Percentiles rank a stretch among this genome's conserved stretches.
These are phyloP conservation scores for Leccinum subspadiceum DNA, from an alignment of 1,284 basidiomycete species.

Conservation along the genomic window DNA sequence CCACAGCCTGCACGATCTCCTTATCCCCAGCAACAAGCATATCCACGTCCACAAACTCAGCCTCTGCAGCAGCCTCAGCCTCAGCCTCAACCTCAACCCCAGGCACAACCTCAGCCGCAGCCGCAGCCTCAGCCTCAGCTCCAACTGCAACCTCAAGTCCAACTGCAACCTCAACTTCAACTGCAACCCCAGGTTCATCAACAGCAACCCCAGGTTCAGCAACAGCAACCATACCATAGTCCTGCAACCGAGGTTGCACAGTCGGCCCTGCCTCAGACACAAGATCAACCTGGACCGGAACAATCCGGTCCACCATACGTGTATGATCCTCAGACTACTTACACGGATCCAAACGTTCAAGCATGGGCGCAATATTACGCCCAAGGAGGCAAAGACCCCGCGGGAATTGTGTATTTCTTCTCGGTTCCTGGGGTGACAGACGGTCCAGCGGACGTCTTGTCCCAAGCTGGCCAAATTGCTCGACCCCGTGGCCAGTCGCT, in stretches of 20 bases:
- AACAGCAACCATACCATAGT: slow-evolving; percentile 23
- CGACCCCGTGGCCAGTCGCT: slow-evolving; percentile 20
- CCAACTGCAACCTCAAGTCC: slow-evolving; percentile 21
- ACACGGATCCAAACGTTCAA: slow-evolving; percentile 71
- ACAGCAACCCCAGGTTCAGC: slow-evolving; percentile 18
- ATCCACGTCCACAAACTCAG: slow-evolving; percentile 21
- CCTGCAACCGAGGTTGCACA: slow-evolving; percentile 12
- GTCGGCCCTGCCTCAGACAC: slow-evolving; percentile 14
- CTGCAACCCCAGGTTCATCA: slow-evolving; percentile 24
- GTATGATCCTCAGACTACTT: slow-evolving; percentile 63
- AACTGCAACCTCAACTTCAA: slow-evolving; percentile 18
- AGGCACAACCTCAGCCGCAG: slow-evolving; percentile 19
- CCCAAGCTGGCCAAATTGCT: slow-evolving; percentile 9
- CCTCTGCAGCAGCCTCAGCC: slow-evolving; percentile 21
- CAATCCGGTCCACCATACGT: slow-evolving; percentile 61
- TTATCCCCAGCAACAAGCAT: slow-evolving; percentile 28
- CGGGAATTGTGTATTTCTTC: slow-evolving; percentile 73
- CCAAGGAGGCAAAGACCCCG: slow-evolving; percentile 65
- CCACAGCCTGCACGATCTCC: slow-evolving; percentile 31
- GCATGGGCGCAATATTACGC: slow-evolving; percentile 82
- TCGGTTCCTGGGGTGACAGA: slow-evolving; percentile 70
- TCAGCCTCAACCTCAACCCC: slow-evolving; percentile 26
- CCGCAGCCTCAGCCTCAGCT: slow-evolving; percentile 12
- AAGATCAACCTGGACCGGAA: slow-evolving; percentile 16
- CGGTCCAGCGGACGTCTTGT: slow-evolving; percentile 3